Base-by-base conservation (phyloP, 306 rosid genomes). In the Notholithocarpus densiflorus region DNA sequence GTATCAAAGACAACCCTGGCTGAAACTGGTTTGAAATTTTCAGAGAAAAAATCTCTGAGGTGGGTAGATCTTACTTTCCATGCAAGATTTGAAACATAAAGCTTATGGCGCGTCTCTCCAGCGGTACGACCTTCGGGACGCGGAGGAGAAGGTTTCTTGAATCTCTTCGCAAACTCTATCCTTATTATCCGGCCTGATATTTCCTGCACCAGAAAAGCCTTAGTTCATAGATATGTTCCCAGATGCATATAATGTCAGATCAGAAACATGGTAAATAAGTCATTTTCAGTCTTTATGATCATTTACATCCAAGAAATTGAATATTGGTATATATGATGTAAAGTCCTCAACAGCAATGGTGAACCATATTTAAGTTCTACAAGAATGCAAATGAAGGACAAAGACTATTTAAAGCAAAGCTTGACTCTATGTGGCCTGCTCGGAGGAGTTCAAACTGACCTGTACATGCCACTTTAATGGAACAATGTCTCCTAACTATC, bases 11-110 rank as follows among this genome's bases (percentile, higher is more conserved):
- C 97, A 82, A 95, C 92, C 80, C 96, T 90, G 60, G 94, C 90
- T 37, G 98, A 86, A 84, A 62, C 89, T 59, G 99, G 98, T 52
- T 90, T 95, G 72, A 86, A 93, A 86, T 84, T 89, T 76, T 85
- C 85, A 10, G 96, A 68, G 72, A 91, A 77, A 84, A 95, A 60
- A 5, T 89, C 90, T 79, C 92, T 83, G 74, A 95, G 97, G 82
- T 90, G 86, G 86, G 84, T 81, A 18, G 98, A 86, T 86, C 98
- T 89, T 64, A 79, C 93, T 83, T 90, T 90, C 98, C 98, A 91
- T 55, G 93, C 88, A 76, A 90, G 89, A 88, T 95, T 95, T 55
- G 97, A 85, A 19, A 75, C 92, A 48, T 90, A 93, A 73, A 95
- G 76, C 72, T 85, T 89, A 86, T 89, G 77, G 71, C 80, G 83